Evolutionary conservation across 192 early-diverging fungal species (phyloP).

Genomic region (Coemansia brasiliensis): DNA sequence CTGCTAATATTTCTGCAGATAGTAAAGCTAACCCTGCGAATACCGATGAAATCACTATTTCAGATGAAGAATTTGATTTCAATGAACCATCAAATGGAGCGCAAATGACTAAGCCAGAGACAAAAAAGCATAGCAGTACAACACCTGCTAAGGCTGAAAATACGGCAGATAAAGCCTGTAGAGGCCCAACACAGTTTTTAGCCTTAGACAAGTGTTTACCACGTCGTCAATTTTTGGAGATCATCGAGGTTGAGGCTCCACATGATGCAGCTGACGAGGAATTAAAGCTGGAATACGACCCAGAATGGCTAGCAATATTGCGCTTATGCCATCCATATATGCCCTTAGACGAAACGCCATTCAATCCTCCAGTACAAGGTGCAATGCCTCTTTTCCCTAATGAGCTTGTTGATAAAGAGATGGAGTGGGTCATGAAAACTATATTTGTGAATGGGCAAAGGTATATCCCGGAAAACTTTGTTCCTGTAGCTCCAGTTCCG

Average conservation of each 20-base stretch:
- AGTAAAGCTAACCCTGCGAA: constrained; percentile 17
- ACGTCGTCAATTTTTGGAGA: constrained; percentile 77
- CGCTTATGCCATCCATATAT: constrained; percentile 62
- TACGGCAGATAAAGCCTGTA: neutral
- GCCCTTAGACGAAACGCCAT: constrained; percentile 49
- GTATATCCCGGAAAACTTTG: constrained; percentile 78
- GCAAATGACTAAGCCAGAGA: neutral
- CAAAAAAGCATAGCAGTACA: no score
- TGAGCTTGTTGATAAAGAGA: constrained; percentile 61
- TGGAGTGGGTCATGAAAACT: constrained; percentile 66
- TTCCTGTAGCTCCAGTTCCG: constrained; percentile 64
- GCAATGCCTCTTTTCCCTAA: constrained; percentile 31
- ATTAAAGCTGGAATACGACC: constrained; percentile 74
- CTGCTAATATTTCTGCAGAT: neutral
- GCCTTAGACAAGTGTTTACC: constrained; percentile 94
- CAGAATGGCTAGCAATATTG: constrained; percentile 81
- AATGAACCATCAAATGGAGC: neutral
- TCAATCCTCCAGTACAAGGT: constrained; percentile 56
- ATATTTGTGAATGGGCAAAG: constrained; percentile 57
- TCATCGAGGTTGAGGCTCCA: constrained; percentile 60
- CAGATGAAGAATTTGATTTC: constrained; percentile 25
- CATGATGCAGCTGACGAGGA: constrained; percentile 42
- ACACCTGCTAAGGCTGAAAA: neutral
- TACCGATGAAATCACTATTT: constrained; percentile 58
- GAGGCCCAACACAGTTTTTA: constrained; percentile 74